Percentiles rank a stretch among this genome's conserved stretches.
Evolutionary conservation across 495 filamentous ascomycete genomes (phyloP).

Genomic region (Astrothelium macrocarpum): DNA sequence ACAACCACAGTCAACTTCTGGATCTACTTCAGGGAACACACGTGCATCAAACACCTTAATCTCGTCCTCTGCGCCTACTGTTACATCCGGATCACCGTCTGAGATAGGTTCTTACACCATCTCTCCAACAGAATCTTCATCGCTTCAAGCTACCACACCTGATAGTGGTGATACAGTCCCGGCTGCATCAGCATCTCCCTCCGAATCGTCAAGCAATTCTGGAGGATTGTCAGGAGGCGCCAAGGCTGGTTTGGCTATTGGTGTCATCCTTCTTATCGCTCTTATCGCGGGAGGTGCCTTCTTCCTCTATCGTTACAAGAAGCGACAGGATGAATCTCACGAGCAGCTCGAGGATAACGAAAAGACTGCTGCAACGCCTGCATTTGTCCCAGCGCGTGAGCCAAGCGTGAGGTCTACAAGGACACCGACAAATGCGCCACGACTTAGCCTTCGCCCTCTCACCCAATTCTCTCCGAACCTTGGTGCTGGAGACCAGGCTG

Average conservation of each 20-base stretch:
- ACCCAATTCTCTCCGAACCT: conserved; percentile 78
- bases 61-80: neutral
- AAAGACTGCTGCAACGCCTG: conserved; percentile 41
- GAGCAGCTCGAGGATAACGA: conserved; percentile 44
- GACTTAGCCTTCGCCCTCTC: conserved; percentile 75
- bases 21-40: neutral
- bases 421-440: conserved; percentile 51
- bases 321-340: conserved; percentile 32
- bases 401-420: conserved; percentile 34
- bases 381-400: conserved; percentile 22
- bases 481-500: conserved; percentile 36
- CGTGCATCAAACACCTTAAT: neutral
- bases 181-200: neutral
- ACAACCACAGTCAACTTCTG: neutral
- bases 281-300: conserved; percentile 51
- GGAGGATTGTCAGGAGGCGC: conserved; percentile 52
- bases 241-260: conserved; percentile 78
- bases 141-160: neutral
- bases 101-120: neutral
- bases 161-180: neutral
- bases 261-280: conserved; percentile 56
- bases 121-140: neutral
- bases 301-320: conserved; percentile 56
- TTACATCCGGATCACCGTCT: neutral
- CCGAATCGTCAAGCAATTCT: neutral